Evolutionary conservation across 2,329 filamentous ascomycete genomes (phyloP).

Genomic region (Chaetomiaceae sp.): DNA sequence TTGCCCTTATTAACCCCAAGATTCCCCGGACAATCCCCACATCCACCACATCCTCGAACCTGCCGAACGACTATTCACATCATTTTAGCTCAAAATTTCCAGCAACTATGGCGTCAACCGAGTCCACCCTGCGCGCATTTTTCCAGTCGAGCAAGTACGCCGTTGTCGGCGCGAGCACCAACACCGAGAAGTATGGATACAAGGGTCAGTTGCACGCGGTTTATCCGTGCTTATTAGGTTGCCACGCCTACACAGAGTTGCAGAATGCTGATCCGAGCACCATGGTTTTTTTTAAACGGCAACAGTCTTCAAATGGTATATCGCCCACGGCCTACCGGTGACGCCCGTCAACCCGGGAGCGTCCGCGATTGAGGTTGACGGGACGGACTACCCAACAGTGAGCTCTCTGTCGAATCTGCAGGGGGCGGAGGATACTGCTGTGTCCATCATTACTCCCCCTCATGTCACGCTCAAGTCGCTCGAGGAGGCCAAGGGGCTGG

Average conservation of each 20-base stretch:
- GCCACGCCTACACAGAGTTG: no score
- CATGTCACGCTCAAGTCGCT: constrained; percentile 69
- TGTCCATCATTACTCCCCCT: constrained; percentile 87
- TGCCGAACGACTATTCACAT: no score
- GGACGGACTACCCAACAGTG: constrained; percentile 58
- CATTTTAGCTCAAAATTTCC: constrained; percentile 7
- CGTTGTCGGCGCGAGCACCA: constrained; percentile 84
- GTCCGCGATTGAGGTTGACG: constrained; percentile 57
- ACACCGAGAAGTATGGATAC: constrained; percentile 81
- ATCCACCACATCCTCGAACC: no score
- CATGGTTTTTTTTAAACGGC: no score
- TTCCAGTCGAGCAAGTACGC: constrained; percentile 77
- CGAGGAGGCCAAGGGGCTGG: constrained; percentile 68
- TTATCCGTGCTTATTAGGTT: no score
- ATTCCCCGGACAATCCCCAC: neutral
- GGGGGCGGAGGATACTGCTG: constrained; percentile 63
- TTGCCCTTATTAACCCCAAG: neutral
- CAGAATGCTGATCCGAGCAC: no score
- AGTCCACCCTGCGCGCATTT: constrained; percentile 70
- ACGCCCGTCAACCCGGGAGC: constrained; percentile 78
- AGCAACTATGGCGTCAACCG: constrained; percentile 54
- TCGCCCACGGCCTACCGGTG: constrained; percentile 67
- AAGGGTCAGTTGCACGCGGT: constrained; percentile 63
- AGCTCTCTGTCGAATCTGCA: constrained; percentile 62
- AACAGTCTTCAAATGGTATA: constrained; percentile 92